Percentiles rank a stretch among this genome's conserved stretches.
Conservation (phyloP, 2,329 filamentous ascomycete species). For the Pseudogymnoascus sp. region DNA sequence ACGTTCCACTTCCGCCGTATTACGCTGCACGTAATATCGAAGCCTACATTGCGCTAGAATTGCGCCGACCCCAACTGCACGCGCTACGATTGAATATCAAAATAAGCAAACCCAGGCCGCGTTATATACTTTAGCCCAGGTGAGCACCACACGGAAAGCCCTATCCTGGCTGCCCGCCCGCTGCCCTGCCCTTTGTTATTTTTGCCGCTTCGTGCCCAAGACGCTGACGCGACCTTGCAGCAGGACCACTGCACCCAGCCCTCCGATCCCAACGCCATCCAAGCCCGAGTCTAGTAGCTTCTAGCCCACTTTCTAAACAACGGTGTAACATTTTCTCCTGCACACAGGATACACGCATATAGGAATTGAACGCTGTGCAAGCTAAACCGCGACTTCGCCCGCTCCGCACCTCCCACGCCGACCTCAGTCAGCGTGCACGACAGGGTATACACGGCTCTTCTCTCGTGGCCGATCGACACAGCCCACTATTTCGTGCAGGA, state of each 20-base stretch:
- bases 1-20: slow-evolving; percentile 7
- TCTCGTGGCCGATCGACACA: slow-evolving; percentile 19
- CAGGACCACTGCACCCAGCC: slow-evolving; percentile 14
- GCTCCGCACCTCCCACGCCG: slow-evolving; percentile 1
- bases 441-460: slow-evolving; percentile 5
- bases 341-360: slow-evolving; percentile 9
- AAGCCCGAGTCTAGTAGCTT: slow-evolving; percentile 7
- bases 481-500: slow-evolving; percentile 5
- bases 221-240: slow-evolving; percentile 19
- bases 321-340: slow-evolving; percentile 8
- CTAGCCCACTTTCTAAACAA: slow-evolving; percentile 5
- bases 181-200: background rate
- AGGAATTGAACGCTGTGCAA: slow-evolving; percentile 6
- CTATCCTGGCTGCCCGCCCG: background rate
- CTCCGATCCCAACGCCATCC: slow-evolving; percentile 8
- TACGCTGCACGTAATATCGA: slow-evolving; percentile 1
- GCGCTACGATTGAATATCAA: slow-evolving; percentile 3
- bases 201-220: slow-evolving; percentile 7
- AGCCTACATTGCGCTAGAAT: background rate
- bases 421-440: background rate
- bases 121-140: background rate
- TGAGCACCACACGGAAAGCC: background rate
- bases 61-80: background rate
- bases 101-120: slow-evolving; percentile 6
- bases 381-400: slow-evolving; percentile 3